Base-by-base conservation (phyloP, 2,329 filamentous ascomycete species). In the Paecilomyces variotii region DNA sequence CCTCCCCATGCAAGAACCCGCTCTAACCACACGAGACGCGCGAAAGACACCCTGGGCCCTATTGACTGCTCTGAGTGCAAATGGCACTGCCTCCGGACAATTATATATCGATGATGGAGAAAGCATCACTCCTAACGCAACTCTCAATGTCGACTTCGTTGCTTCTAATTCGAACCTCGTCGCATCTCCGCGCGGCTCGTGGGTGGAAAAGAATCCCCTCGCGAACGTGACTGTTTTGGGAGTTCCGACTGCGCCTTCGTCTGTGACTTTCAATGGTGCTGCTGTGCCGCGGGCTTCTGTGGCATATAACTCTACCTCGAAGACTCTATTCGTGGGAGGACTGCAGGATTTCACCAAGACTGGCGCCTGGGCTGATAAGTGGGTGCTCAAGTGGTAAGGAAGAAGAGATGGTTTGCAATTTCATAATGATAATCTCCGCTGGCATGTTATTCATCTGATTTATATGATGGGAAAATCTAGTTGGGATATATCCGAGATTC, bases 101-200 rank as follows among this genome's bases (percentile, higher is more conserved):
- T 71, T 92, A 30, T 91, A 92, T 67, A 68, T 91, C 6, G 89
- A 92, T 65, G 89, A 93, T 64, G 89, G 89, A 1, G 87, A 87
- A 73, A 88, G 84, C 57, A 59, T 90, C 6, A 65, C 72, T 34
- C 86, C 83, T 0, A 76, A 80, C 11, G 76, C 78, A 0, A 86
- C 80, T 0, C 78, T 85, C 4, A 78, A 78, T 60, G 80, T 90
- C 26, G 67, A 77, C 11, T 81, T 85, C 61, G 68, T 72, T 1
- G 78, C 76, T 0, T 69, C 71, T 1, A 64, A 69, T 4, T 77
- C 75, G 0, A 73, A 74, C 4, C 68, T 89, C 3, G 76, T 75
- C 39, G 82, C 79, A 0, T 72, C 68, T 3, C 76, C 80, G 0
- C 63, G 71, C 0, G 87, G 87, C 0, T 70, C 67, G 2, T 89